Percentiles rank a stretch among this genome's conserved stretches.
Conservation (phyloP, 179 eudicot species). For the Camellia oleifera region DNA sequence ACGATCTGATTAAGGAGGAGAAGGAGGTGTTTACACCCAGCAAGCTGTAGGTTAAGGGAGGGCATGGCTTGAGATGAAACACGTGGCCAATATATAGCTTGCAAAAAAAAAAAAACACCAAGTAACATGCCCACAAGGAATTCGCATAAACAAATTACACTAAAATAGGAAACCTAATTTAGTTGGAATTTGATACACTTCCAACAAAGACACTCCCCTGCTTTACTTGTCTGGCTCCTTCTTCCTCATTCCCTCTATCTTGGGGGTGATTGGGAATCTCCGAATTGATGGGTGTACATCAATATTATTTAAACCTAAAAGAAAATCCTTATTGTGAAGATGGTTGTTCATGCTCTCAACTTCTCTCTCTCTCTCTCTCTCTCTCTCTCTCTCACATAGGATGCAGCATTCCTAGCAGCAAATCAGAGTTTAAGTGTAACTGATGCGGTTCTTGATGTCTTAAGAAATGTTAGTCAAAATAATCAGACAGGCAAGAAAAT, state of each 20-base stretch:
- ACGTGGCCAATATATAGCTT: neutral
- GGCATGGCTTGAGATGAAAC: neutral
- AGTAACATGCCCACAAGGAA: neutral
- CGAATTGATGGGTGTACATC: neutral
- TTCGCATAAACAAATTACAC: neutral
- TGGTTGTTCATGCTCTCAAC: neutral
- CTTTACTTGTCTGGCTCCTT: neutral
- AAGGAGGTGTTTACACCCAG: neutral
- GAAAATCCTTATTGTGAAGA: too few species aligned
- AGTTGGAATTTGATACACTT: neutral
- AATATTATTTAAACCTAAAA: too few species aligned
- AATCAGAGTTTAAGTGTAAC: slow-evolving; percentile 53
- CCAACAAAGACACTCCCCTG: neutral
- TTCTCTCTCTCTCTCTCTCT: too few species aligned
- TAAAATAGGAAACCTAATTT: neutral
- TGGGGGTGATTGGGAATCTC: neutral
- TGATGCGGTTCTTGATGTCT: slow-evolving; percentile 55
- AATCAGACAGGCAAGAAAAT: slow-evolving; percentile 45
- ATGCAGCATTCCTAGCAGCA: slow-evolving; percentile 78
- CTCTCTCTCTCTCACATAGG: slow-evolving; percentile 32
- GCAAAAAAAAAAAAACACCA: too few species aligned
- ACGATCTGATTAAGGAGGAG: neutral
- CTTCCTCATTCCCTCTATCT: neutral
- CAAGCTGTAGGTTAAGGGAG: neutral
- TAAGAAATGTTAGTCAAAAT: slow-evolving; percentile 46